These are phyloP conservation scores for Chrysosporium keratinophilum DNA, from an alignment of 2,329 filamentous ascomycete species.

Conservation along the genomic window DNA sequence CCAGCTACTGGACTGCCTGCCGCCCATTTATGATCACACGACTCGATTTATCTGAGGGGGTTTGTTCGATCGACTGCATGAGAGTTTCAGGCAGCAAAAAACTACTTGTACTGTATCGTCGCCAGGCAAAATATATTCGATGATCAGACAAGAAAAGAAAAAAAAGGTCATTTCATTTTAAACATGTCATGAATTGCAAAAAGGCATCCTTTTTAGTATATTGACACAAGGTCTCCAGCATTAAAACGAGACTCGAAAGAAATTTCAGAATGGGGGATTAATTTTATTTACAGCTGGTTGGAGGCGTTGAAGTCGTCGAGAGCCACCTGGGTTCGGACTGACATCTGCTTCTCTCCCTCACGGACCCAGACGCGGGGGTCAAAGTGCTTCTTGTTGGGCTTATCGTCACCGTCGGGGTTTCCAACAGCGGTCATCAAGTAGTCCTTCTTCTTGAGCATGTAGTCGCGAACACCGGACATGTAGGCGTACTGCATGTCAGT, in stretches of 20 bases:
- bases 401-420: conserved; percentile 90
- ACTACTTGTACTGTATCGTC: too few relatives aligned
- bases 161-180: conserved; percentile 4
- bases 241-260: background rate
- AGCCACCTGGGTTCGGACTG: conserved; percentile 63
- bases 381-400: conserved; percentile 98
- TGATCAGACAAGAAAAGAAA: background rate
- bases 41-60: too few relatives aligned
- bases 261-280: background rate
- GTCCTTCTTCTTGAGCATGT: conserved; percentile 86
- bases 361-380: conserved; percentile 90
- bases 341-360: conserved; percentile 92
- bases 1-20: too few relatives aligned
- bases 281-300: conserved; percentile 56
- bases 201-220: conserved; percentile 7
- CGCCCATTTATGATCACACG: too few relatives aligned
- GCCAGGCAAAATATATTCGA: too few relatives aligned
- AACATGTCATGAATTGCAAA: conserved; percentile 4
- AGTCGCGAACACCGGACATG: conserved; percentile 85
- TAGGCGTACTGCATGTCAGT: conserved; percentile 97
- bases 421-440: conserved; percentile 80
- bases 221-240: conserved; percentile 6
- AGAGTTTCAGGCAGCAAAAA: too few relatives aligned
- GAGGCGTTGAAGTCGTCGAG: conserved; percentile 87
- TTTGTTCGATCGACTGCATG: too few relatives aligned